These are phyloP conservation scores for Bipolaris gigantea DNA, from an alignment of 2,329 filamentous ascomycete genomes.

Conservation along the genomic window DNA sequence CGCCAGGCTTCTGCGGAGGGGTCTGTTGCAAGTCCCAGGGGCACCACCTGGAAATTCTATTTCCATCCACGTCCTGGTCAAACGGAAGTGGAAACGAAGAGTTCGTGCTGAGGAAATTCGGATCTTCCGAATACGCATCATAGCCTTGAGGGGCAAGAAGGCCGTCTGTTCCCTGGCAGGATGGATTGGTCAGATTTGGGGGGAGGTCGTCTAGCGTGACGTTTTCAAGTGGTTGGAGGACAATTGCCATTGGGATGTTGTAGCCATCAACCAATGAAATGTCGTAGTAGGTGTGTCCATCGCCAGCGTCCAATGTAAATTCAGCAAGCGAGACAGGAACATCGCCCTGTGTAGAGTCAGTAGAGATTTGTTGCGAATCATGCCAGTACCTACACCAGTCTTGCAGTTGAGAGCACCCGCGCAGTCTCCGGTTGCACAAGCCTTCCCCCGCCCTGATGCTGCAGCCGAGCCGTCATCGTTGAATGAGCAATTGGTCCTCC, in stretches of 20 bases:
- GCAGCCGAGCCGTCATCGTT: constrained; percentile 63
- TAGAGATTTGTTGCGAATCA: neutral
- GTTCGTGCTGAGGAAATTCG: constrained; percentile 62
- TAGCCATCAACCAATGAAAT: constrained; percentile 85
- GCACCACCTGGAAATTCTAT: constrained; percentile 69
- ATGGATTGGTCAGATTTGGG: constrained; percentile 74
- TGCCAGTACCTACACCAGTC: constrained; percentile 60
- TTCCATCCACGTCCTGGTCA: constrained; percentile 61
- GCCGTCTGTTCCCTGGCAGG: constrained; percentile 72
- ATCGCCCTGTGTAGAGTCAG: constrained; percentile 58
- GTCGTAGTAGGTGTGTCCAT: constrained; percentile 76
- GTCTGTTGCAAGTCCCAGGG: constrained; percentile 75
- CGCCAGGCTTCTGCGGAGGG: constrained; percentile 68
- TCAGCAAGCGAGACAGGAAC: constrained; percentile 78
- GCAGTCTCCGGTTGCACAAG: constrained; percentile 78
- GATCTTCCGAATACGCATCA: constrained; percentile 56
- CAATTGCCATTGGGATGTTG: constrained; percentile 70
- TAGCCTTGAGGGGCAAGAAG: constrained; percentile 54
- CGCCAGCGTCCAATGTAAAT: constrained; percentile 72
- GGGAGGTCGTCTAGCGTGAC: constrained; percentile 64
- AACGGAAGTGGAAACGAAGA: constrained; percentile 67
- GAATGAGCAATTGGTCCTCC: constrained; percentile 80
- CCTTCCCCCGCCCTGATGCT: constrained; percentile 51
- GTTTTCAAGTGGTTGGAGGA: constrained; percentile 58
- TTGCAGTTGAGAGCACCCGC: constrained; percentile 69